Percentiles rank a stretch among this genome's conserved stretches.
Evolutionary conservation across 1,139 yeast genomes (phyloP).

Genomic region (Candida frijolesensis): DNA sequence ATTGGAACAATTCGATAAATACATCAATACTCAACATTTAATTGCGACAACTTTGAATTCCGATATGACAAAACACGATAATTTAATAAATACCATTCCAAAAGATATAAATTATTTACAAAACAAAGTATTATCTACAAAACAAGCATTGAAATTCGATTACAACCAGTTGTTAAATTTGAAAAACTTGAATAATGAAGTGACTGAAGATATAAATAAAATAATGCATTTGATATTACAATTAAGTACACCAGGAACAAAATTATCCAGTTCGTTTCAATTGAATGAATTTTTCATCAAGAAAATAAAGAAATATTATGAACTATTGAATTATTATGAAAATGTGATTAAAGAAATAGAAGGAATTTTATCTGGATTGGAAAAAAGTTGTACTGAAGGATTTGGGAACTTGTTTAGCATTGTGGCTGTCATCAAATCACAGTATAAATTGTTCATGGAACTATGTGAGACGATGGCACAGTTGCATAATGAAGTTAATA

Average conservation of each 20-base stretch:
- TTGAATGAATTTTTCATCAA: constrained; percentile 49
- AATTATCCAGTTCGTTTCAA: constrained; percentile 56
- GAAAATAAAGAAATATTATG: constrained; percentile 69
- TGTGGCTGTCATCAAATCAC: constrained; percentile 73
- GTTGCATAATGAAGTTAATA: constrained; percentile 63
- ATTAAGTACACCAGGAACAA: constrained; percentile 67
- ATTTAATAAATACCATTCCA: constrained; percentile 77
- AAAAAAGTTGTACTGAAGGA: constrained; percentile 46
- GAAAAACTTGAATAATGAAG: constrained; percentile 54
- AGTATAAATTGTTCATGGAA: constrained; percentile 85
- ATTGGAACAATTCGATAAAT: constrained; percentile 78
- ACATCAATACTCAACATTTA: constrained; percentile 80
- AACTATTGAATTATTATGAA: constrained; percentile 70
- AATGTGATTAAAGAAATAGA: constrained; percentile 74
- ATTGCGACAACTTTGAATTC: constrained; percentile 78
- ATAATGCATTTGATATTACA: constrained; percentile 69
- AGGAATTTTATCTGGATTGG: constrained; percentile 44
- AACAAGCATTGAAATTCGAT: constrained; percentile 62
- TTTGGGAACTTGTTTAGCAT: constrained; percentile 58
- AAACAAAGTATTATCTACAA: constrained; percentile 62
- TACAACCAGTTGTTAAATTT: constrained; percentile 36
- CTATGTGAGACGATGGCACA: constrained; percentile 89
- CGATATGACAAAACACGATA: constrained; percentile 64
- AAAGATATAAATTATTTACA: constrained; percentile 76
- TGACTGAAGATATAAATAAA: constrained; percentile 66